Evolutionary conservation across 352 stramenopile genomes (phyloP).

Genomic region (Phytopythium montanum): DNA sequence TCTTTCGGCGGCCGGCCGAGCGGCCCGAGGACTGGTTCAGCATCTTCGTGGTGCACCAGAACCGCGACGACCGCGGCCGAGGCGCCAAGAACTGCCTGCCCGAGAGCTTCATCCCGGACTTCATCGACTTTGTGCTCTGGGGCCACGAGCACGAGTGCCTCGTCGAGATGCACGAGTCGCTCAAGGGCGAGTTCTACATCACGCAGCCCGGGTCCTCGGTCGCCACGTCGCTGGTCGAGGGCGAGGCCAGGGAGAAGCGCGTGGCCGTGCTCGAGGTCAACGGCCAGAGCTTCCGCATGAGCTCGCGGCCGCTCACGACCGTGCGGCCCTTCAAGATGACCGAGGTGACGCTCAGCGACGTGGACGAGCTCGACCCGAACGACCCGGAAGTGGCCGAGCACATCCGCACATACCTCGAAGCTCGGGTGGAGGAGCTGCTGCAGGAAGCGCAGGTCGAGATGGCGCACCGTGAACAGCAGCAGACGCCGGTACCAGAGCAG

Average conservation of each 20-base stretch:
- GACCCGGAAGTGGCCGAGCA: conserved; percentile 80
- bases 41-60: conserved; percentile 99
- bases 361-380: conserved; percentile 89
- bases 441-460: conserved; percentile 48
- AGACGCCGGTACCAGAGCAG: conserved; percentile 18
- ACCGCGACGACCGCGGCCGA: conserved; percentile 91
- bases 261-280: conserved; percentile 89
- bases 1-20: conserved; percentile 88
- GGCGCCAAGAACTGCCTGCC: conserved; percentile 97
- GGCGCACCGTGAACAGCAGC: conserved; percentile 20
- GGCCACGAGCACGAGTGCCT: conserved; percentile 98
- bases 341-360: conserved; percentile 85
- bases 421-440: conserved; percentile 66
- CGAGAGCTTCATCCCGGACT: conserved; percentile 97
- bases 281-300: conserved; percentile 88
- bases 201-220: conserved; percentile 96
- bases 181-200: conserved; percentile 96
- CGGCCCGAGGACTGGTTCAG: conserved; percentile 93
- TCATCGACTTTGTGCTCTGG: conserved; percentile 98
- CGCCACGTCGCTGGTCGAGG: conserved; percentile 92
- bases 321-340: conserved; percentile 94
- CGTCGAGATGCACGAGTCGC: conserved; percentile 92
- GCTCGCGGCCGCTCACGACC: conserved; percentile 75
- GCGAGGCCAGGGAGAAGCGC: conserved; percentile 83
- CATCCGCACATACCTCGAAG: conserved; percentile 65